Conservation (phyloP, 2,329 filamentous ascomycete genomes). For the Hypoxylon sp. region DNA sequence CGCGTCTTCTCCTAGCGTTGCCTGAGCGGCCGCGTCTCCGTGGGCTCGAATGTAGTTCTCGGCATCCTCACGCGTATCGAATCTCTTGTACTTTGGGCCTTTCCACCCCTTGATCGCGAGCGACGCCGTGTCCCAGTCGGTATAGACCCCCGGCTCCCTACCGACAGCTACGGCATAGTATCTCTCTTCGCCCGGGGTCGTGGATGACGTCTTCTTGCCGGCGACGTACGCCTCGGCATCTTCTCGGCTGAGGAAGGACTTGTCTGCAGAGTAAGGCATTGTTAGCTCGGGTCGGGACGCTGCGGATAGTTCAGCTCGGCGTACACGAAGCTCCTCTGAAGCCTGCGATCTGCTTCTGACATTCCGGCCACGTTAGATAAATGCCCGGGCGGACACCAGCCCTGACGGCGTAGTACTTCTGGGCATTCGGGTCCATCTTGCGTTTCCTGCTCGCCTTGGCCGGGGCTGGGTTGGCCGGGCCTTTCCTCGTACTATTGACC, state of each 20-base stretch:
- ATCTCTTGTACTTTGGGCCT: slow-evolving; percentile 74
- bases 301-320: slow-evolving; percentile 47
- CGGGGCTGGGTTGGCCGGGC: slow-evolving; percentile 9
- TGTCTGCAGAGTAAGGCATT: slow-evolving; percentile 66
- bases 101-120: slow-evolving; percentile 78
- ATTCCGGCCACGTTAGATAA: slow-evolving; percentile 69
- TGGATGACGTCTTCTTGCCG: slow-evolving; percentile 59
- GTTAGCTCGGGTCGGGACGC: slow-evolving; percentile 11
- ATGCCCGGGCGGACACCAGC: slow-evolving; percentile 65
- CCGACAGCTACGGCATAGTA: slow-evolving; percentile 70
- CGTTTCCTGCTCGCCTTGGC: slow-evolving; percentile 53
- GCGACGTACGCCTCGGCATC: slow-evolving; percentile 83
- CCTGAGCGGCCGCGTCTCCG: slow-evolving; percentile 54
- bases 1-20: slow-evolving; percentile 54
- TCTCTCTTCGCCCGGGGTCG: slow-evolving; percentile 52
- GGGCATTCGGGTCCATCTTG: slow-evolving; percentile 54
- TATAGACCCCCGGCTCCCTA: slow-evolving; percentile 65
- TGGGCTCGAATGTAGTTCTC: slow-evolving; percentile 73
- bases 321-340: slow-evolving; percentile 72
- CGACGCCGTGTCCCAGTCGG: slow-evolving; percentile 72
- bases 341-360: slow-evolving; percentile 66
- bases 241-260: slow-evolving; percentile 75
- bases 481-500: slow-evolving; percentile 32
- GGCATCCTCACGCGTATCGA: slow-evolving; percentile 73
- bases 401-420: slow-evolving; percentile 71